phyloP scores from a whole-genome alignment of 2,329 filamentous ascomycete species.

The Fusarium virguliforme region DNA sequence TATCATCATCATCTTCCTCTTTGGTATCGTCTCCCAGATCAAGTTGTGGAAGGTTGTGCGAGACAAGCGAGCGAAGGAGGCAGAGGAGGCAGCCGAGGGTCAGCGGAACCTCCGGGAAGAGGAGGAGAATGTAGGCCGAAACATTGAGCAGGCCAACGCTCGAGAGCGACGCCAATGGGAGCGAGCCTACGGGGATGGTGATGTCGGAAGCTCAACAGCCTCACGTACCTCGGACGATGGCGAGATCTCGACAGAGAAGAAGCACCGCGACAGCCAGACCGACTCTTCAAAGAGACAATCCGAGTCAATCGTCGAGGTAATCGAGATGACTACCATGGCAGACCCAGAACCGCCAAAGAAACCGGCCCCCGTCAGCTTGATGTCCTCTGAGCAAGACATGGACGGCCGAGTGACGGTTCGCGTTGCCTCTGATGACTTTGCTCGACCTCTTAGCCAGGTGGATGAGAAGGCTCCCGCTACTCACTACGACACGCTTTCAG shows the following conservation, averaged over 20 bases:
- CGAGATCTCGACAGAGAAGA: constrained; percentile 66
- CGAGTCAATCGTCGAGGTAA: constrained; percentile 60
- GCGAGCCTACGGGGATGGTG: constrained; percentile 78
- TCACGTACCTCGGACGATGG: constrained; percentile 69
- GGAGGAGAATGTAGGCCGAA: constrained; percentile 80
- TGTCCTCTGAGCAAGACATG: constrained; percentile 60
- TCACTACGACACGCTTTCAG: constrained; percentile 24
- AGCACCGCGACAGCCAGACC: constrained; percentile 54
- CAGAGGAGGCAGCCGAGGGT: constrained; percentile 65
- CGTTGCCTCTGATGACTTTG: constrained; percentile 67
- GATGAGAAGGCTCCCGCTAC: constrained; percentile 47
- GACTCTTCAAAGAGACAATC: constrained; percentile 57
- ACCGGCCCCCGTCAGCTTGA: constrained; percentile 56
- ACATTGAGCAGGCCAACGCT: constrained; percentile 74
- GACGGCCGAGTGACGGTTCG: constrained; percentile 68
- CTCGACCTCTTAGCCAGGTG: constrained; percentile 49
- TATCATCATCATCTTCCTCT: constrained; percentile 80
- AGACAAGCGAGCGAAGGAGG: constrained; percentile 70
- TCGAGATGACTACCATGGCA: constrained; percentile 71
- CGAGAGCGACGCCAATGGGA: constrained; percentile 83
- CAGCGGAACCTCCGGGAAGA: constrained; percentile 72
- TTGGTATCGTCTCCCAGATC: constrained; percentile 87
- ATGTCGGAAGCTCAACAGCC: constrained; percentile 53
- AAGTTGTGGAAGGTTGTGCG: constrained; percentile 88
- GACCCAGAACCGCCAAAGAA: constrained; percentile 52